These are phyloP conservation scores for Cutaneotrichosporon cavernicola DNA, from an alignment of 1,284 basidiomycete genomes.

Conservation along the genomic window DNA sequence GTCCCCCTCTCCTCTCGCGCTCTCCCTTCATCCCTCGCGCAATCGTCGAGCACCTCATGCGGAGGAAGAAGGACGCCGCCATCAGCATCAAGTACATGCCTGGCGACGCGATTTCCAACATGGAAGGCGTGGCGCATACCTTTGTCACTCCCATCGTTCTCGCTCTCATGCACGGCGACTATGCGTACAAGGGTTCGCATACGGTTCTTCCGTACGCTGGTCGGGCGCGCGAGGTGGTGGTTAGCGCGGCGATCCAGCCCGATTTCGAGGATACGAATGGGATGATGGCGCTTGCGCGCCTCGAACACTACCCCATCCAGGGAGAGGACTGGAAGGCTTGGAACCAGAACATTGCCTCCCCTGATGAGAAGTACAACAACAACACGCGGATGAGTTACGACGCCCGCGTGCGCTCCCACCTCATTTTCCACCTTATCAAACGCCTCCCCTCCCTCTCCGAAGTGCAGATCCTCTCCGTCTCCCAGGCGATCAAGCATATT, in stretches of 20 bases:
- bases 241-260: slow-evolving; percentile 31
- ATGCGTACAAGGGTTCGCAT: slow-evolving; percentile 22
- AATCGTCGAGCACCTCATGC: slow-evolving; percentile 33
- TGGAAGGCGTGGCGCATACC: slow-evolving; percentile 34
- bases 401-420: slow-evolving; percentile 3
- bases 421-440: slow-evolving; percentile 13
- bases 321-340: slow-evolving; percentile 4
- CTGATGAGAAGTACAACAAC: slow-evolving; percentile 1
- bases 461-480: neutral
- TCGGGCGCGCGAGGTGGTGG: slow-evolving; percentile 21
- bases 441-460: neutral
- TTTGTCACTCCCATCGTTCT: slow-evolving; percentile 30
- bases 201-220: slow-evolving; percentile 12
- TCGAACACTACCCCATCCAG: neutral
- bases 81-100: slow-evolving; percentile 30
- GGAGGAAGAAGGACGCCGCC: slow-evolving; percentile 33
- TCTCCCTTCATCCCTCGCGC: slow-evolving; percentile 9
- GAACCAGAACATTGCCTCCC: neutral
- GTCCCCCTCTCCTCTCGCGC: slow-evolving; percentile 5
- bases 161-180: slow-evolving; percentile 32
- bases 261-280: slow-evolving; percentile 35
- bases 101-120: slow-evolving; percentile 29
- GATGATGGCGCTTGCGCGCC: slow-evolving; percentile 20
- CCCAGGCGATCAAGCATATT: neutral
- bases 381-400: slow-evolving; percentile 1